Evolutionary conservation across 345 rosid genomes (phyloP).

Genomic region (Hevea brasiliensis): DNA sequence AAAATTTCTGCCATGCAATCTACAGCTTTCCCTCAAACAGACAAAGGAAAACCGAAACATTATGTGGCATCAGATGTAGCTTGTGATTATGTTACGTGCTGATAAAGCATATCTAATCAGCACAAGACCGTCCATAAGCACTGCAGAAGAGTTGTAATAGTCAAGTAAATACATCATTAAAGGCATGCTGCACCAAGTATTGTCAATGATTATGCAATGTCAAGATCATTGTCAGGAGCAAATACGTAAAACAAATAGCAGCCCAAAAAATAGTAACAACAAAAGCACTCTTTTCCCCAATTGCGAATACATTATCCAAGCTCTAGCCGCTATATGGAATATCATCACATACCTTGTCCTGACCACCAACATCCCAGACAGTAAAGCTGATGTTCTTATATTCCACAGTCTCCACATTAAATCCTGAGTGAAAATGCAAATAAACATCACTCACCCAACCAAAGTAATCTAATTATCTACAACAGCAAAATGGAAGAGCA

Average conservation of each 20-base stretch:
- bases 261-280: neutral
- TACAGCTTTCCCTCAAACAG: neutral
- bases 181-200: neutral
- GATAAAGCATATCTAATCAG: conserved; percentile 8
- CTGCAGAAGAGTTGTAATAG: neutral
- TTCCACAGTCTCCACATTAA: conserved; percentile 29
- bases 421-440: neutral
- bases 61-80: conserved; percentile 1
- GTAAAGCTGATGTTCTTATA: conserved; percentile 30
- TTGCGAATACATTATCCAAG: neutral
- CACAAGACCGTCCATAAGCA: conserved; percentile 20
- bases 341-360: conserved; percentile 22
- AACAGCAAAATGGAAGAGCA: neutral
- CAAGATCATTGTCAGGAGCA: neutral
- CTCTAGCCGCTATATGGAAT: neutral
- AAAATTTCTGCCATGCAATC: neutral
- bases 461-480: neutral
- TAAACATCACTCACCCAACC: neutral
- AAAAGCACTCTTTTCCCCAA: neutral
- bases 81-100: conserved; percentile 8
- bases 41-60: neutral
- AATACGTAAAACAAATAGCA: no score
- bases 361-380: conserved; percentile 29
- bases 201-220: neutral
- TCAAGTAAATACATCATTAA: neutral